A percentile compares a stretch with the other conserved stretches of the same genome.
Conservation (phyloP, 306 rosid species). For the Cucumis sativus region DNA sequence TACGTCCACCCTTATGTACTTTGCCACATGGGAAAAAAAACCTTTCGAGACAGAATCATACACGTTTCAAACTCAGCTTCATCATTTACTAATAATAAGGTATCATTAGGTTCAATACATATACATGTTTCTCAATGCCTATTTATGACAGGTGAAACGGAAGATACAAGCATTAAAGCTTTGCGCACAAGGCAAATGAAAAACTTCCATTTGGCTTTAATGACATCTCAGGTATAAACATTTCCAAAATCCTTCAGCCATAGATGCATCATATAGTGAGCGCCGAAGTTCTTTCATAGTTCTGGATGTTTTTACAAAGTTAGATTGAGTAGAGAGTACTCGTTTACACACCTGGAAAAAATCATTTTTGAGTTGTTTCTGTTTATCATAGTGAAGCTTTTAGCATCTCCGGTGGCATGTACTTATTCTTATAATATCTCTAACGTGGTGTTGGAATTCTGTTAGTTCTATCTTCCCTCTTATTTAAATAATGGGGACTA, state of each 20-base stretch:
- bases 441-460: neutral
- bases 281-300: neutral
- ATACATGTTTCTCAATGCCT: neutral
- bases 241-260: neutral
- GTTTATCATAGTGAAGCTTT: neutral
- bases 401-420: neutral
- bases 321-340: neutral
- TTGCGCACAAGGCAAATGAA: slow-evolving; percentile 84
- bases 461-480: neutral
- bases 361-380: neutral
- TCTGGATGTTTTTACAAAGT: neutral
- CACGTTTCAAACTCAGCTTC: neutral
- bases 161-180: slow-evolving; percentile 40
- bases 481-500: slow-evolving; percentile 4
- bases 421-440: neutral
- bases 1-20: neutral
- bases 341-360: neutral
- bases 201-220: slow-evolving; percentile 75
- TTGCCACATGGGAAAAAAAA: neutral
- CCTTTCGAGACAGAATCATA: neutral
- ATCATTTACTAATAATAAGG: neutral
- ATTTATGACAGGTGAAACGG: slow-evolving; percentile 59
- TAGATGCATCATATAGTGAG: neutral
- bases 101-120: neutral
- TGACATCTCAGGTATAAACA: slow-evolving; percentile 65